These are phyloP conservation scores for Petunia secreta DNA, from an alignment of 257 asterid species.

Conservation along the genomic window DNA sequence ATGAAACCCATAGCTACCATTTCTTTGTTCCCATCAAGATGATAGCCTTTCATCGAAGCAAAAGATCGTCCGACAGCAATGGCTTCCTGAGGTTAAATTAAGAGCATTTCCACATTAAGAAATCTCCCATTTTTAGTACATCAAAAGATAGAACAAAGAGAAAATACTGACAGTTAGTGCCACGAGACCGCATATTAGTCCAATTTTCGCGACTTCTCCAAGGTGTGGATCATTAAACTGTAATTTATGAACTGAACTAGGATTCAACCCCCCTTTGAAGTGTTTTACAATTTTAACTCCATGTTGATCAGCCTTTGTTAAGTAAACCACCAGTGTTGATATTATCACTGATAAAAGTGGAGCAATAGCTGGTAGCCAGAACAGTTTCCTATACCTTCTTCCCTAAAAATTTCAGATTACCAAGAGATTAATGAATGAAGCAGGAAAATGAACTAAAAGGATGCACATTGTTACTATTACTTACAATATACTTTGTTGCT, in stretches of 20 bases:
- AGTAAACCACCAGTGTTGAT: constrained; percentile 54
- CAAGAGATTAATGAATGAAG: not conserved
- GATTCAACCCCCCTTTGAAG: constrained; percentile 81
- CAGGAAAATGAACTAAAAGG: not conserved
- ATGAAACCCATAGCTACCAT: constrained; percentile 84
- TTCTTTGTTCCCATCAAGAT: constrained; percentile 84
- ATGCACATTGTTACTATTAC: constrained; percentile 19
- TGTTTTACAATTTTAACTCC: constrained; percentile 75
- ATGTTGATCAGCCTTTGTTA: constrained; percentile 65
- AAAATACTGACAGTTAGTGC: constrained; percentile 69
- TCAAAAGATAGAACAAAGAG: not conserved
- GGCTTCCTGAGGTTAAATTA: constrained; percentile 59
- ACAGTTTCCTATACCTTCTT: constrained; percentile 46
- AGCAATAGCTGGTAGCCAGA: constrained; percentile 56
- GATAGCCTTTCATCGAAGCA: constrained; percentile 80
- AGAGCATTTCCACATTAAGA: not conserved
- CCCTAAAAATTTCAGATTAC: constrained; percentile 41
- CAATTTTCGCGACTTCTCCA: constrained; percentile 67
- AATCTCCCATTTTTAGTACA: not conserved
- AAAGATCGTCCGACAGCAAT: constrained; percentile 86
- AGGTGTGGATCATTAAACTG: constrained; percentile 57
- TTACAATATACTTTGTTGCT: constrained; percentile 59
- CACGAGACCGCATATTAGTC: constrained; percentile 66
- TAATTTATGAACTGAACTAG: constrained; percentile 59
- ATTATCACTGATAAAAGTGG: constrained; percentile 51